These are phyloP conservation scores for Dendrobium chrysotoxum DNA, from an alignment of 106 monocot species.

Conservation along the genomic window DNA sequence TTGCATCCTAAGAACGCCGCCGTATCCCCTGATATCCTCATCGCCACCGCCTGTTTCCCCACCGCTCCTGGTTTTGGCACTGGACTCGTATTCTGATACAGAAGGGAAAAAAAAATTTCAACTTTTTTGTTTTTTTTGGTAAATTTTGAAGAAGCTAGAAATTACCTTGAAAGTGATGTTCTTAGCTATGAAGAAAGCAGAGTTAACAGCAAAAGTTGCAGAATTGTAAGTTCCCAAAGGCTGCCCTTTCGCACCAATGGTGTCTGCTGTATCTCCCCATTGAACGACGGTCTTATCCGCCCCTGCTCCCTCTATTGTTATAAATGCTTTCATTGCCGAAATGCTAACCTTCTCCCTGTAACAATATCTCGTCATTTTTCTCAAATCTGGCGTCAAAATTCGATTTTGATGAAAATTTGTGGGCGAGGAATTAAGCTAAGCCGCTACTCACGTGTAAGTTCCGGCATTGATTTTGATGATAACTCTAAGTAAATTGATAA, in stretches of 20 bases:
- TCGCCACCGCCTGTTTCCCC: slow-evolving; percentile 84
- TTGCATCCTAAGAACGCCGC: slow-evolving; percentile 79
- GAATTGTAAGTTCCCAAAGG: slow-evolving; percentile 74
- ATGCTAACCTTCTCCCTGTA: slow-evolving; percentile 89
- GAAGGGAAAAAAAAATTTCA: background rate
- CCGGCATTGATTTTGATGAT: slow-evolving; percentile 85
- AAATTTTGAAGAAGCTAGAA: background rate
- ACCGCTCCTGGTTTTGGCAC: slow-evolving; percentile 59
- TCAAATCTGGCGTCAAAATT: background rate
- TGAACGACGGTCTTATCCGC: slow-evolving; percentile 77
- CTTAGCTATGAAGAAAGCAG: slow-evolving; percentile 75
- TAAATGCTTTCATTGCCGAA: slow-evolving; percentile 53
- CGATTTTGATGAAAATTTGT: background rate
- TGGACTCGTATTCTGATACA: slow-evolving; percentile 67
- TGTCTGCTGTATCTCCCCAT: slow-evolving; percentile 84
- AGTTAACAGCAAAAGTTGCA: slow-evolving; percentile 77
- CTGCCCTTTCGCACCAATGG: slow-evolving; percentile 33
- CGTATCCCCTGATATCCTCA: slow-evolving; percentile 85
- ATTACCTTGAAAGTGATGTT: slow-evolving; percentile 92
- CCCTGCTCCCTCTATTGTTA: slow-evolving; percentile 82
- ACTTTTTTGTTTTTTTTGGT: background rate
- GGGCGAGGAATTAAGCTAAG: background rate
- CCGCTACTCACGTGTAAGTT: slow-evolving; percentile 54
- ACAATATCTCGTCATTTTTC: background rate
- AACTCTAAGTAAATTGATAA: slow-evolving; percentile 62